phyloP scores from a whole-genome alignment of 768 basidiomycete species.

The Phaeolepiota aurea region DNA sequence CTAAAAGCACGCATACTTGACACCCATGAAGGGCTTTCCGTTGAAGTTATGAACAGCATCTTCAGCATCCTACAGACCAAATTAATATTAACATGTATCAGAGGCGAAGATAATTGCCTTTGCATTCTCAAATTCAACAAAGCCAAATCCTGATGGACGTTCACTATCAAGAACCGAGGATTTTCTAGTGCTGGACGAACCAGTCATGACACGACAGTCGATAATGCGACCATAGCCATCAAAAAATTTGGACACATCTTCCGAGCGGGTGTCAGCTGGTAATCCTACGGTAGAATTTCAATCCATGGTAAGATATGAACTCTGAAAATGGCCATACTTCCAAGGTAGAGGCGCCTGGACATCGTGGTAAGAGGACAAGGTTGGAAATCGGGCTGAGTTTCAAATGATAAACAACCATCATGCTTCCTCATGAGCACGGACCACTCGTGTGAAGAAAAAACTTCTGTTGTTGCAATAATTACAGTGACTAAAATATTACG shows the following conservation, averaged over 20 bases:
- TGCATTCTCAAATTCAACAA: constrained; percentile 89
- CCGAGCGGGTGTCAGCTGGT: constrained; percentile 74
- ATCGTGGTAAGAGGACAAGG: constrained; percentile 41
- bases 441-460: constrained; percentile 15
- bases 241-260: constrained; percentile 84
- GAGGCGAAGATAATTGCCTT: constrained; percentile 36
- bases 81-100: neutral
- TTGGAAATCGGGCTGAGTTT: constrained; percentile 34
- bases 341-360: constrained; percentile 82
- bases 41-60: constrained; percentile 85
- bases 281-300: constrained; percentile 40
- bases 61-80: constrained; percentile 71
- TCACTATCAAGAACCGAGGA: neutral
- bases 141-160: constrained; percentile 71
- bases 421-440: constrained; percentile 31
- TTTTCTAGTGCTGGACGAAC: constrained; percentile 28
- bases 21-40: constrained; percentile 84
- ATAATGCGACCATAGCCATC: constrained; percentile 83
- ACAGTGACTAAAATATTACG: neutral
- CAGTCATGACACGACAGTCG: constrained; percentile 93
- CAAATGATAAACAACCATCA: constrained; percentile 19
- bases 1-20: constrained; percentile 43
- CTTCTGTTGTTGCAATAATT: too few species aligned
- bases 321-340: constrained; percentile 42
- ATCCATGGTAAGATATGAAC: constrained; percentile 1